These are phyloP conservation scores for Gossypium laxum DNA, from an alignment of 441 rosid species.

Conservation along the genomic window DNA sequence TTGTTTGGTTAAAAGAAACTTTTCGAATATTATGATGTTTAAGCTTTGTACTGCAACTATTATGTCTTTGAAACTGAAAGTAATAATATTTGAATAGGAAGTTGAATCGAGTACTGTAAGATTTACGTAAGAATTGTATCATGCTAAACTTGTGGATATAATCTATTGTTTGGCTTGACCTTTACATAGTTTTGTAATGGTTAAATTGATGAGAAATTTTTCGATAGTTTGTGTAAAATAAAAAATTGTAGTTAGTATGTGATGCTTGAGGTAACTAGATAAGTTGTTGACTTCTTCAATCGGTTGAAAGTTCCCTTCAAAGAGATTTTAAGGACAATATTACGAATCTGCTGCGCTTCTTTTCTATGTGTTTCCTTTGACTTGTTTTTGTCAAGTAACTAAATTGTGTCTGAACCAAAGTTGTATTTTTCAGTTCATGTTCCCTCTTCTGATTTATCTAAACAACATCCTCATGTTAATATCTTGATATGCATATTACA, in stretches of 20 bases:
- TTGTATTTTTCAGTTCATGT: neutral
- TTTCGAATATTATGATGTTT: neutral
- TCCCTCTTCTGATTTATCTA: neutral
- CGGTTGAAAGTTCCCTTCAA: neutral
- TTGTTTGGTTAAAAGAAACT: neutral
- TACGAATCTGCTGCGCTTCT: neutral
- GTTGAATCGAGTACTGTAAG: neutral
- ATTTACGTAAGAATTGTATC: neutral
- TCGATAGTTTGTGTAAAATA: neutral
- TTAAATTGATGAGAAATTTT: neutral
- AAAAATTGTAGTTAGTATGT: neutral
- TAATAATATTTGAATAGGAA: neutral
- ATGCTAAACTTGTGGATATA: neutral
- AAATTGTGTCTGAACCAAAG: neutral
- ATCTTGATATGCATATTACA: conserved; percentile 23
- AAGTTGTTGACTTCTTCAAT: neutral
- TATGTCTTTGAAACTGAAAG: neutral
- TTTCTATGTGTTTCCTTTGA: neutral
- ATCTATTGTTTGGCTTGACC: neutral
- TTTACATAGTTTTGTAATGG: neutral
- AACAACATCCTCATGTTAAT: neutral
- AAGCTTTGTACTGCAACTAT: neutral
- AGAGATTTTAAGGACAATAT: neutral
- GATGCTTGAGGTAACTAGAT: neutral
- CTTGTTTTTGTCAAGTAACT: neutral